phyloP scores from a whole-genome alignment of 106 monocot genomes.

The Acorus gramineus region DNA sequence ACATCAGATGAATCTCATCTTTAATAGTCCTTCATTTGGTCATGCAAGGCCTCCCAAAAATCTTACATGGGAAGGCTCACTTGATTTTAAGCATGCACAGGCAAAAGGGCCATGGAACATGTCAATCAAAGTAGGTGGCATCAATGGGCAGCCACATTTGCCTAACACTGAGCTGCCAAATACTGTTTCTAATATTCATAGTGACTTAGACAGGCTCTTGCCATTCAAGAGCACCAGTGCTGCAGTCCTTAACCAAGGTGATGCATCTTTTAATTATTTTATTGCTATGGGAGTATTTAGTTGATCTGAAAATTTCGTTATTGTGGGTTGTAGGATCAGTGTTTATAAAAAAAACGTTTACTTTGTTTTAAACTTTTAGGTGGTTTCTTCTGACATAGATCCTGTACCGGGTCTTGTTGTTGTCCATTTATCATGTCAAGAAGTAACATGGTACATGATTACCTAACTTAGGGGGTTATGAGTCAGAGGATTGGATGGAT shows the following conservation, averaged over 20 bases:
- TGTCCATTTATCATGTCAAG: too few relatives aligned
- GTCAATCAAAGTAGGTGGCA: constrained; percentile 27
- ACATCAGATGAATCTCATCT: constrained; percentile 48
- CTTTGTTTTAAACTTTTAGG: too few relatives aligned
- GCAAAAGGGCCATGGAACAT: constrained; percentile 43
- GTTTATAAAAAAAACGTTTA: too few relatives aligned
- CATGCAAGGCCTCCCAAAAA: constrained; percentile 16
- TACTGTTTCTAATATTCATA: constrained; percentile 12
- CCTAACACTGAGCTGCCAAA: constrained; percentile 22
- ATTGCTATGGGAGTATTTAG: too few relatives aligned
- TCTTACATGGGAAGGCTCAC: constrained; percentile 31
- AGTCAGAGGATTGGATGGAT: too few relatives aligned
- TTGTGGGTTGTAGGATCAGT: too few relatives aligned
- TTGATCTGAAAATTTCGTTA: too few relatives aligned
- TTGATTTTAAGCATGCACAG: constrained; percentile 41
- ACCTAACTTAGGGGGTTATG: too few relatives aligned
- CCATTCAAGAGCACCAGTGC: constrained; percentile 30
- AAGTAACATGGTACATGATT: too few relatives aligned
- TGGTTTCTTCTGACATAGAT: too few relatives aligned
- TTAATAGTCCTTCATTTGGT: constrained; percentile 33
- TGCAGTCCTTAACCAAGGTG: constrained; percentile 56
- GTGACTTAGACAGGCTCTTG: constrained; percentile 41
- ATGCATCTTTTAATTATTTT: not conserved
- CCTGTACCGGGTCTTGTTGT: too few relatives aligned
- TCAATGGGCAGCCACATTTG: constrained; percentile 22